Evolutionary conservation across 306 rosid genomes (phyloP), one percentile per base, ranked within the genome.

Genomic region (Crataegus laevigata): DNA sequence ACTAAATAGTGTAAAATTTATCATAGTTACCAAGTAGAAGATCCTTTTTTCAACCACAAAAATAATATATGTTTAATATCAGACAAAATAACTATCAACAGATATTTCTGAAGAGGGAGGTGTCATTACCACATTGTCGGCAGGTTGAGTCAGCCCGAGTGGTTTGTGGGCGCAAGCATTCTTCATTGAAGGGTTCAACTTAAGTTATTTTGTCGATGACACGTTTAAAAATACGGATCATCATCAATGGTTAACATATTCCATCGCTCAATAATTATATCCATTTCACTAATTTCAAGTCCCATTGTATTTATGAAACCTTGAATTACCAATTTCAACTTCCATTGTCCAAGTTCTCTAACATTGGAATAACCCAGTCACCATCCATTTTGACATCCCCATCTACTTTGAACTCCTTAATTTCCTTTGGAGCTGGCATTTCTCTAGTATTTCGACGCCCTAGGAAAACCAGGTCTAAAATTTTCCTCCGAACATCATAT

Each of bases 381-480:
- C 89, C 91, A 68, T 84, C 84, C 63, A 84, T 77, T 77, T 50
- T 73, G 75, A 69, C 80, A 69, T 51, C 83, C 79, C 28, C 82
- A 50, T 74, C 77, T 28, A 38, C 73, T 73, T 71, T 74, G 69
- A 3, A 70, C 83, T 17, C 84, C 60, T 79, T 75, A 12, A 34
- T 50, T 47, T 74, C 69, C 77, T 84, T 73, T 45, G 69, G 69
- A 75, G 69, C 75, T 24, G 71, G 38, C 75, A 82, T 45, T 43
- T 83, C 80, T 80, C 79, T 82, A 5, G 89, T 89, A 77, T 83
- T 77, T 74, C 91, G 82, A 54, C 81, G 28, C 12, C 93, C 86
- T 45, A 87, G 78, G 73, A 90, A 63, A 19, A 93, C 80, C 78
- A 90, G 88, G 32, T 89, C 93, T 87, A 89, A 76, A 88, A 86